Evolutionary conservation across 2,329 filamentous ascomycete genomes (phyloP).

Genomic region (Cercospora berteroae): DNA sequence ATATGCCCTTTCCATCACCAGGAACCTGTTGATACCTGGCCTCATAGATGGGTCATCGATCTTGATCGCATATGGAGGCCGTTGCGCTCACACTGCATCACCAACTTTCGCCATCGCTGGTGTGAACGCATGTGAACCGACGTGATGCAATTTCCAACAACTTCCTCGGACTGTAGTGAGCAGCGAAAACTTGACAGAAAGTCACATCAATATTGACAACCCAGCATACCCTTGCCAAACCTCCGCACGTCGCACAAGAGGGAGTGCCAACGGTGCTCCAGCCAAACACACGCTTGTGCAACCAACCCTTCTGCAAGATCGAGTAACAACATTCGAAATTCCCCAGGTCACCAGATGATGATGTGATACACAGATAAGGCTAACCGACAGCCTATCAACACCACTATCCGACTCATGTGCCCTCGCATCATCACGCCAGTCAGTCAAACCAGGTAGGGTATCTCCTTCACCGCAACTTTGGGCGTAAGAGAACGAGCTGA

Average conservation of each 20-base stretch:
- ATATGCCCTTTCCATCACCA: background rate
- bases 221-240: background rate
- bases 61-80: background rate
- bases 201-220: background rate
- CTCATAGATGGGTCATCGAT: background rate
- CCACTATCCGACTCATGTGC: background rate
- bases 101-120: background rate
- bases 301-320: background rate
- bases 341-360: background rate
- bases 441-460: background rate
- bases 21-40: no score
- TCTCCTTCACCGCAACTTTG: background rate
- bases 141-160: background rate
- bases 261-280: background rate
- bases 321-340: background rate
- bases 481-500: background rate
- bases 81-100: background rate
- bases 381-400: background rate
- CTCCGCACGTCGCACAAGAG: background rate
- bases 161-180: background rate
- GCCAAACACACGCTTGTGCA: background rate
- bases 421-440: background rate
- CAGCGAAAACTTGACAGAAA: background rate
- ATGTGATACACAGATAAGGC: background rate
- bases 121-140: background rate